These are phyloP conservation scores for Citrullus amarus DNA, from an alignment of 306 rosid species.

Conservation along the genomic window DNA sequence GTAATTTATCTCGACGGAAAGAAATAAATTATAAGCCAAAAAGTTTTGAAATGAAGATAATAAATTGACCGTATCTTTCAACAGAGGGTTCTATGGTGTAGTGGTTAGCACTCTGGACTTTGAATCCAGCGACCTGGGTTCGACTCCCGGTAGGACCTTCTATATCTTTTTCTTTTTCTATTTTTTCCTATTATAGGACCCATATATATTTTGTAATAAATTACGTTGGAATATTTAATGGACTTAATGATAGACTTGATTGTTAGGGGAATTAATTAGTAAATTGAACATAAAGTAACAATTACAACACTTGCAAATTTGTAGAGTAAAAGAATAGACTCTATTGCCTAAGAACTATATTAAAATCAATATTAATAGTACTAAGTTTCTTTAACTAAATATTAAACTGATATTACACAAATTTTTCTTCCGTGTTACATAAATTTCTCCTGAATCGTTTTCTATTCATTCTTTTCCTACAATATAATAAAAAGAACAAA, in stretches of 20 bases:
- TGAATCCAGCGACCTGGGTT: constrained; percentile 39
- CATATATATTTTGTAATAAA: too few species aligned
- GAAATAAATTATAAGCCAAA: too few species aligned
- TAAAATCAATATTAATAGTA: background rate
- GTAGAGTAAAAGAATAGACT: too few species aligned
- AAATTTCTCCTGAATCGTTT: background rate
- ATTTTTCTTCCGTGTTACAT: background rate
- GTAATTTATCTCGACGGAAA: too few species aligned
- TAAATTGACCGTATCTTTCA: too few species aligned
- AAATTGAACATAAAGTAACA: background rate
- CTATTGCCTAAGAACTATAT: background rate
- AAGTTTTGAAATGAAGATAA: too few species aligned
- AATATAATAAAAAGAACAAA: background rate
- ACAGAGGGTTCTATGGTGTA: constrained; percentile 20
- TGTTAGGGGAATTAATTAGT: too few species aligned
- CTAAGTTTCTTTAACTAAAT: background rate
- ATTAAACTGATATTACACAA: background rate
- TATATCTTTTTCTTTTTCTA: background rate
- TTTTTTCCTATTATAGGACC: too few species aligned
- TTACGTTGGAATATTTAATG: background rate
- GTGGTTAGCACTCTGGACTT: constrained; percentile 45
- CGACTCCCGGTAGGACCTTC: constrained; percentile 32
- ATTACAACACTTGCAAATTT: background rate
- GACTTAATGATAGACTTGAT: background rate
- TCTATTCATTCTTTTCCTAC: background rate